These are phyloP conservation scores for Coemansia sp. DNA, from an alignment of 192 early-diverging fungal genomes.

Conservation along the genomic window DNA sequence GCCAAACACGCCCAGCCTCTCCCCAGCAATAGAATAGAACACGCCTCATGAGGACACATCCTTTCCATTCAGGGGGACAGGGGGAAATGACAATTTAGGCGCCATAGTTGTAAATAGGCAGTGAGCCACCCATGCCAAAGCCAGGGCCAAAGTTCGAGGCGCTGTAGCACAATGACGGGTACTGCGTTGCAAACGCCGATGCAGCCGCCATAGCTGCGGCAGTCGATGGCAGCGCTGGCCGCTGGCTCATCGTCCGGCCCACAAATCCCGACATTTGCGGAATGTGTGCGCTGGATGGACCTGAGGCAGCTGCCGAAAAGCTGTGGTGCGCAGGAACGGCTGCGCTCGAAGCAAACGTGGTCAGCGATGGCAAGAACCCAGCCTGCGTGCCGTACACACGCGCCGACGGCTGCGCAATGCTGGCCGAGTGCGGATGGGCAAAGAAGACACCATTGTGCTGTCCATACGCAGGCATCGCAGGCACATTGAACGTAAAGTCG, in stretches of 20 bases:
- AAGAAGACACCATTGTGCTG: conserved; percentile 6
- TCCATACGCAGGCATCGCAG: conserved; percentile 7
- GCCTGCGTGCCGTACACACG: not conserved
- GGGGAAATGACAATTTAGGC: not conserved
- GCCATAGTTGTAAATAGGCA: conserved; percentile 13
- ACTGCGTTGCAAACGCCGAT: conserved; percentile 42
- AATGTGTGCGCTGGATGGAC: not conserved
- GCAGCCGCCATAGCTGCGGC: conserved; percentile 27
- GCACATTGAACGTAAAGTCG: conserved; percentile 48
- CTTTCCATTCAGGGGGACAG: not conserved
- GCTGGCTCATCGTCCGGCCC: conserved; percentile 13
- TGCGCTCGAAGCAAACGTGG: not conserved
- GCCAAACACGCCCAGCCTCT: not conserved
- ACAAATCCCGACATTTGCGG: not conserved
- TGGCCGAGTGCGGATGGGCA: conserved; percentile 9
- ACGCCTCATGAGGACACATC: not conserved
- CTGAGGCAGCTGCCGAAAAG: not conserved
- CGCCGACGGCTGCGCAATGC: conserved; percentile 12
- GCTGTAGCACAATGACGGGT: conserved; percentile 41
- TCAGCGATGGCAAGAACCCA: not conserved
- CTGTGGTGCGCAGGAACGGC: not conserved
- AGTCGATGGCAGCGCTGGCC: conserved; percentile 13
- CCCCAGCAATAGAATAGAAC: not conserved
- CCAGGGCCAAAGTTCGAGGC: not conserved
- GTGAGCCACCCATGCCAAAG: conserved; percentile 11